phyloP scores from a whole-genome alignment of 2,329 filamentous ascomycete species.

The Coniochaeta prunicola region DNA sequence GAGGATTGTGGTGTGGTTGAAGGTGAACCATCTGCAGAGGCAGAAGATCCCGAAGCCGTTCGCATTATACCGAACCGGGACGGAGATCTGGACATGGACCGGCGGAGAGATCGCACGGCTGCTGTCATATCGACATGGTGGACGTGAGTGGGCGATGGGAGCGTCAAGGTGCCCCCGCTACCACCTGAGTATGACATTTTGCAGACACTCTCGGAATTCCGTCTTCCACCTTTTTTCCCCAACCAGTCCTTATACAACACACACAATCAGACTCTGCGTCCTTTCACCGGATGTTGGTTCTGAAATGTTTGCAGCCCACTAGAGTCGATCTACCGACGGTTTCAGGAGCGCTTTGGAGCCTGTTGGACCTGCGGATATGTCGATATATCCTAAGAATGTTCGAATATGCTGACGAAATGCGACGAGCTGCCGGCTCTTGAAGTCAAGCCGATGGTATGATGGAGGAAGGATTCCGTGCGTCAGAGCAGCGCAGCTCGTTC shows the following conservation, averaged over 20 bases:
- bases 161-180: conserved; percentile 70
- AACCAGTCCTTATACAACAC: background rate
- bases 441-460: background rate
- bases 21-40: conserved; percentile 50
- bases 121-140: conserved; percentile 73
- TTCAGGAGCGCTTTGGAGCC: background rate
- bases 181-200: conserved; percentile 53
- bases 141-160: conserved; percentile 78
- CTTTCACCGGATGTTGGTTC: background rate
- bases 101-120: conserved; percentile 73
- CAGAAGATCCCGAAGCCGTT: conserved; percentile 23
- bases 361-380: background rate
- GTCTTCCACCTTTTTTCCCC: background rate
- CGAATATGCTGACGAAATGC: background rate
- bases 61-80: conserved; percentile 69
- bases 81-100: conserved; percentile 87
- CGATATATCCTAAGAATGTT: background rate
- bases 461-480: background rate
- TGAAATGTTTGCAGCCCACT: background rate
- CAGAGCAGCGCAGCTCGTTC: conserved; percentile 2
- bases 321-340: background rate
- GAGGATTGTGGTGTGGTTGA: conserved; percentile 47
- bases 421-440: background rate
- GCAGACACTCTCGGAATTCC: background rate
- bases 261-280: background rate